These are phyloP conservation scores for Kazachstania kunashirensis DNA, from an alignment of 805 yeast genomes.

Conservation along the genomic window DNA sequence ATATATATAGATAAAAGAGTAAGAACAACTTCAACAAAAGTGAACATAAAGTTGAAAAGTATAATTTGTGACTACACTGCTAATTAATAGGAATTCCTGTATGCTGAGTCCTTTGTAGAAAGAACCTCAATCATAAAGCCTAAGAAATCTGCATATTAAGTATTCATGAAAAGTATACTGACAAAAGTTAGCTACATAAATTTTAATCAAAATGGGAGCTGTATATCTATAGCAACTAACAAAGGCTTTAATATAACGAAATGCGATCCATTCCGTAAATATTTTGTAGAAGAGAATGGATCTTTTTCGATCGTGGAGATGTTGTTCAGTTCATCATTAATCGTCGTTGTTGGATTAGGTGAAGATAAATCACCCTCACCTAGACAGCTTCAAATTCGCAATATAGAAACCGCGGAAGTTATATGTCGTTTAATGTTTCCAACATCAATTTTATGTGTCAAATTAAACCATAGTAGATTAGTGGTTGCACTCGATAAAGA, in stretches of 20 bases:
- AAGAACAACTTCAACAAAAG: no score
- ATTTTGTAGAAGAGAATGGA: slow-evolving; percentile 37
- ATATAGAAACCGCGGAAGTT: slow-evolving; percentile 50
- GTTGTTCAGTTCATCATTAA: slow-evolving; percentile 58
- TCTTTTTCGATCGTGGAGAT: slow-evolving; percentile 60
- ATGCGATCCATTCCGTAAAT: slow-evolving; percentile 54
- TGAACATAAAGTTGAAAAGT: no score
- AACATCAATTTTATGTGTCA: slow-evolving; percentile 46
- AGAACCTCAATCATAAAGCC: no score
- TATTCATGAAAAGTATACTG: neutral
- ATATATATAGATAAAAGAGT: no score
- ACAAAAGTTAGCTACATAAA: slow-evolving; percentile 37
- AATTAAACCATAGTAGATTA: slow-evolving; percentile 54
- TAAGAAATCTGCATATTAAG: no score
- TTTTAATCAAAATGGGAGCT: slow-evolving; percentile 65
- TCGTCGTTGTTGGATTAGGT: slow-evolving; percentile 62
- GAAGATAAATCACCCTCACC: slow-evolving; percentile 61
- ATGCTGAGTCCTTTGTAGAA: no score
- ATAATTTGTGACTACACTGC: no score
- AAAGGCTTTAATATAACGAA: slow-evolving; percentile 56
- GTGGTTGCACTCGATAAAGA: slow-evolving; percentile 54
- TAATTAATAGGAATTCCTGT: no score
- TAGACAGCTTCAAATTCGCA: slow-evolving; percentile 69
- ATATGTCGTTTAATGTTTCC: slow-evolving; percentile 68
- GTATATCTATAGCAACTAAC: slow-evolving; percentile 57